A percentile compares a stretch with the other conserved stretches of the same genome.
Conservation (phyloP, 768 basidiomycete species). For the Kwoniella dejecticola region DNA sequence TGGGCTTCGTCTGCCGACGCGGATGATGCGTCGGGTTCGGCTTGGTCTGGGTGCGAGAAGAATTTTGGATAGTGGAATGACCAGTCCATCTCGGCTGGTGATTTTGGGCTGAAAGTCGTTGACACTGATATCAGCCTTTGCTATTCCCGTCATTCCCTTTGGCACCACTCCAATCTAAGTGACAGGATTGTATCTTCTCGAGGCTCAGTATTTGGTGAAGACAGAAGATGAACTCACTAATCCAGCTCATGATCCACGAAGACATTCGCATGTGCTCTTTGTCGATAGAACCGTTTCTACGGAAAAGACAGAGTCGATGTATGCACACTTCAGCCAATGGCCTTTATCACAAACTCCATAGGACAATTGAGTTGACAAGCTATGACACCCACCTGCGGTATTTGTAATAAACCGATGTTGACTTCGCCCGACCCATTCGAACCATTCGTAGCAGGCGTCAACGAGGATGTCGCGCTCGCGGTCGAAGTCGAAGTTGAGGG, state of each 20-base stretch:
- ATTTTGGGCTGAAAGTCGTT: conserved; percentile 43
- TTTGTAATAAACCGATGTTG: conserved; percentile 21
- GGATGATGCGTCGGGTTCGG: neutral
- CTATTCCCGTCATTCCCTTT: too few species aligned
- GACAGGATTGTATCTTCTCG: too few species aligned
- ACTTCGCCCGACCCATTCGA: conserved; percentile 1
- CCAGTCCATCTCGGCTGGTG: conserved; percentile 80
- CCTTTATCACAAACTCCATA: too few species aligned
- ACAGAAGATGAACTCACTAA: conserved; percentile 60
- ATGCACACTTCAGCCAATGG: too few species aligned
- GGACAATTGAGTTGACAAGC: neutral
- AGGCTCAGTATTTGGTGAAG: too few species aligned
- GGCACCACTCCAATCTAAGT: too few species aligned
- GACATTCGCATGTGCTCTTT: conserved; percentile 62
- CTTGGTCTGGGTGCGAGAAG: conserved; percentile 38
- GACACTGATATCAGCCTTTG: neutral
- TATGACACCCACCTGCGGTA: conserved; percentile 37
- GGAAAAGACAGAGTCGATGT: neutral
- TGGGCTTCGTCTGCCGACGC: too few species aligned
- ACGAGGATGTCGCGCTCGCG: neutral
- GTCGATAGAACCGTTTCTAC: conserved; percentile 61
- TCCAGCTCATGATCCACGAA: conserved; percentile 69
- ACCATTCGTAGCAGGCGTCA: conserved; percentile 3
- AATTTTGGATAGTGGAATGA: conserved; percentile 75
- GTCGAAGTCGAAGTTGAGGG: conserved; percentile 12